These are phyloP conservation scores for Bothriochloa decipiens DNA, from an alignment of 176 grass and related monocot genomes.

Conservation along the genomic window DNA sequence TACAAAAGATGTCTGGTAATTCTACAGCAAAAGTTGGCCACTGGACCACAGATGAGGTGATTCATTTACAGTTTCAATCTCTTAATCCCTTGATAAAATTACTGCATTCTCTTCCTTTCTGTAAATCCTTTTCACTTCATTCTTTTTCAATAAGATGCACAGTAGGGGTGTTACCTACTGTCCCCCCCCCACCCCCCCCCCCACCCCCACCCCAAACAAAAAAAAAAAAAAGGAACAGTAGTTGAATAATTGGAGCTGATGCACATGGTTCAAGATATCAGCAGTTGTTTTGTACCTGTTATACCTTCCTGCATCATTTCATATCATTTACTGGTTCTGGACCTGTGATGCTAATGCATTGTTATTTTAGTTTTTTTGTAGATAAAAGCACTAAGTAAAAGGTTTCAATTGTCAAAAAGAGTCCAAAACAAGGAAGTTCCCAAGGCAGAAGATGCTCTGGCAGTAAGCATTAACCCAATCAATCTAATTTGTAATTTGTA, in stretches of 20 bases:
- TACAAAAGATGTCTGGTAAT: slow-evolving; percentile 97
- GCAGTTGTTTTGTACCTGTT: neutral
- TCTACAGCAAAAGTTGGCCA: slow-evolving; percentile 75
- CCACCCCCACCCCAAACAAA: no score
- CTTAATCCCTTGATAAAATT: neutral
- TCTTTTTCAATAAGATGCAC: neutral
- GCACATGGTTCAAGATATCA: neutral
- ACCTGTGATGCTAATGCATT: slow-evolving; percentile 13
- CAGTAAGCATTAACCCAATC: slow-evolving; percentile 36
- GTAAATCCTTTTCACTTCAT: neutral
- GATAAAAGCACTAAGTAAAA: slow-evolving; percentile 74
- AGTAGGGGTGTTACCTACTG: neutral
- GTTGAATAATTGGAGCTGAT: neutral
- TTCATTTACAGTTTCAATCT: slow-evolving; percentile 30
- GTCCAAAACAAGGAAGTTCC: slow-evolving; percentile 57
- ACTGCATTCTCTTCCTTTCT: neutral
- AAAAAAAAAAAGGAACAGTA: neutral
- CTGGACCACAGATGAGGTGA: slow-evolving; percentile 73
- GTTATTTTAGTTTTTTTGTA: slow-evolving; percentile 58
- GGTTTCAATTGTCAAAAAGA: slow-evolving; percentile 52
- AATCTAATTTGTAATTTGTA: neutral
- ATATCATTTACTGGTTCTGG: slow-evolving; percentile 25
- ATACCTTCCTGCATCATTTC: neutral
- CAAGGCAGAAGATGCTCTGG: slow-evolving; percentile 63
- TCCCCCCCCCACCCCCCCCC: neutral